Conservation (phyloP, 805 yeast species). For the Candida easanensis region DNA sequence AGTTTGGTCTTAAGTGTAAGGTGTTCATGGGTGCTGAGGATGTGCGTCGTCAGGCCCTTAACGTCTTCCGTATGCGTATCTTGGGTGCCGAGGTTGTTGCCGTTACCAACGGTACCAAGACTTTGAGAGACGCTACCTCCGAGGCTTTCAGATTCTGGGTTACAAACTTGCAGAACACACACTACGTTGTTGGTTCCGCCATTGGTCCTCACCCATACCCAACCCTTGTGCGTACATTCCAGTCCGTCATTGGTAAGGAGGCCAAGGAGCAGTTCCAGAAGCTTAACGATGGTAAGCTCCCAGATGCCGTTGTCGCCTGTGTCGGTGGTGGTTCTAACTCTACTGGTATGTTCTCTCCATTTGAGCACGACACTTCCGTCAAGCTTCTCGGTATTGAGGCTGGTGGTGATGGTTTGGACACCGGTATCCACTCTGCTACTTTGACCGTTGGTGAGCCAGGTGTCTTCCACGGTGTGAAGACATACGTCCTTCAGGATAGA, state of each 20-base stretch:
- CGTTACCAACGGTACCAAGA: slow-evolving; percentile 91
- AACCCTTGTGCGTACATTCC: slow-evolving; percentile 96
- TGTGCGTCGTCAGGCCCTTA: slow-evolving; percentile 96
- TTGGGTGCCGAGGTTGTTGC: slow-evolving; percentile 95
- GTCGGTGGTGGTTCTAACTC: slow-evolving; percentile 99
- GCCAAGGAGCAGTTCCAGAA: slow-evolving; percentile 86
- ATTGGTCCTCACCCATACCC: slow-evolving; percentile 99
- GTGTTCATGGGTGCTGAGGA: slow-evolving; percentile 99
- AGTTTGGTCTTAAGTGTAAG: slow-evolving; percentile 88
- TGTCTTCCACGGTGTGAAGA: slow-evolving; percentile 96
- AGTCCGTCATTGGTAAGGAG: slow-evolving; percentile 93
- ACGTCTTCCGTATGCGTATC: slow-evolving; percentile 95
- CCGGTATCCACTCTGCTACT: slow-evolving; percentile 90
- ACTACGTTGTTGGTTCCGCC: slow-evolving; percentile 96
- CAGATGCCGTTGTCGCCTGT: slow-evolving; percentile 95
- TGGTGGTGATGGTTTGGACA: slow-evolving; percentile 95
- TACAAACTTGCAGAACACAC: slow-evolving; percentile 78
- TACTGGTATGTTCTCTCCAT: slow-evolving; percentile 93
- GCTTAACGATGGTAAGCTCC: slow-evolving; percentile 77
- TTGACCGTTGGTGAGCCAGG: slow-evolving; percentile 94
- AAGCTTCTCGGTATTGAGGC: slow-evolving; percentile 94
- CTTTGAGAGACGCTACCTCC: slow-evolving; percentile 95
- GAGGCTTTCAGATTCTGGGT: slow-evolving; percentile 98
- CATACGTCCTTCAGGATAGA: slow-evolving; percentile 83
- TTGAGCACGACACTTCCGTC: slow-evolving; percentile 76